Base-by-base conservation (phyloP, 805 yeast genomes). In the Candida sphagnicola region DNA sequence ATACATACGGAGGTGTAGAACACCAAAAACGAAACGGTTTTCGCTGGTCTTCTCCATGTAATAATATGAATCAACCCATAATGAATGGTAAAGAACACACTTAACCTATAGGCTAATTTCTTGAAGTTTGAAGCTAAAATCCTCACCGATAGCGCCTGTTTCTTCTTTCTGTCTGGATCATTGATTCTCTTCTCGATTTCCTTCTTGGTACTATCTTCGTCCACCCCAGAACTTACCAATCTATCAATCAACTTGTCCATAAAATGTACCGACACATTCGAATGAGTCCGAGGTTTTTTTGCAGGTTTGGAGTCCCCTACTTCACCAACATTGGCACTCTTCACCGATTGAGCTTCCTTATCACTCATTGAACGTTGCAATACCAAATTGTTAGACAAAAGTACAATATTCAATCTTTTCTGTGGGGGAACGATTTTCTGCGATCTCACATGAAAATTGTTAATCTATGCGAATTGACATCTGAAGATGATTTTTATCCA, bases 21-120 rank as follows among this genome's bases (percentile, higher is more conserved):
- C 4, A 82, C 62, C 38, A 87, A 59, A 16, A 67, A 54, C 0
- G 82, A 66, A 4, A 89, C 46, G 0, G 96, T 89, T 44, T 78
- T 73, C 0, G 85, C 67, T 0, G 95, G 90, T 18, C 72, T 67
- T 42, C 79, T 76, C 97, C 97, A 90, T 4, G 85, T 75, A 17
- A 86, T 42, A 1, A 85, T 53, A 35, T 78, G 75, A 5, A 80
- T 66, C 1, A 82, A 30, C 2, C 79, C 77, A 47, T 81, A 82
- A 49, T 85, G 91, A 2, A 80, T 40, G 30, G 65, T 72, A 48
- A 85, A 82, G 8, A 84, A 50, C 0, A 66, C 61, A 19, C 81
- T 77, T 68, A 81, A 67, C 39, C 77, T 73, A 8, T 70, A 50
- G 37, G 82, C 78, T 47, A 84, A 56, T 28, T 68, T 66, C 44